These are phyloP conservation scores for Parascedosporium putredinis DNA, from an alignment of 2,329 filamentous ascomycete species.

Conservation along the genomic window DNA sequence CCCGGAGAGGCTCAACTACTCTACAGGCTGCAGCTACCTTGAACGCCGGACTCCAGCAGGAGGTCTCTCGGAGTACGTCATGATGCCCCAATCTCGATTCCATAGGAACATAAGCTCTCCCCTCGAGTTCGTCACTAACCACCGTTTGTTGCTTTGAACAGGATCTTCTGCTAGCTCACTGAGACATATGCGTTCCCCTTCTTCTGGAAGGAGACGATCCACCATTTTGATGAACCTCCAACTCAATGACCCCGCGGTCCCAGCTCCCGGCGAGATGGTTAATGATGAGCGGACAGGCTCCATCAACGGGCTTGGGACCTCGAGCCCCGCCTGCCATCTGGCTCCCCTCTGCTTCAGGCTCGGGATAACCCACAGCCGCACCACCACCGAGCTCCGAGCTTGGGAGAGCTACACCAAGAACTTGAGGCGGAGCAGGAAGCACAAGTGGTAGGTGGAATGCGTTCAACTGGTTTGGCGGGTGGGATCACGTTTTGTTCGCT, in stretches of 20 bases:
- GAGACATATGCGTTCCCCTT: conserved; percentile 27
- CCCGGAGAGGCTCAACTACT: conserved; percentile 56
- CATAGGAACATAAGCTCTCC: no score
- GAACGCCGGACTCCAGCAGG: conserved; percentile 64
- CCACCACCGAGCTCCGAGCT: conserved; percentile 57
- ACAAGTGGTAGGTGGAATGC: conserved; percentile 50
- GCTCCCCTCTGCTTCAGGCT: conserved; percentile 32
- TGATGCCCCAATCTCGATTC: not conserved
- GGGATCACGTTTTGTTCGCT: no score
- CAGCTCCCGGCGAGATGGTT: conserved; percentile 59
- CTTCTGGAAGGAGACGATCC: conserved; percentile 47
- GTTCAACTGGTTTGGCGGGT: not conserved
- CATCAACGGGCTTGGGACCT: conserved; percentile 8
- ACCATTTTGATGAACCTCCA: conserved; percentile 64
- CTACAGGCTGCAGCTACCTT: conserved; percentile 68
- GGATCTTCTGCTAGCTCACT: conserved; percentile 38
- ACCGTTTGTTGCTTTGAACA: conserved; percentile 13
- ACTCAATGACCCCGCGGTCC: conserved; percentile 58
- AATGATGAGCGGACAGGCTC: conserved; percentile 26
- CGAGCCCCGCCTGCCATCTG: conserved; percentile 36
- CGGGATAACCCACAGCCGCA: conserved; percentile 43
- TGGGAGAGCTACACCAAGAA: conserved; percentile 70
- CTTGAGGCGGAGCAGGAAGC: conserved; percentile 70
- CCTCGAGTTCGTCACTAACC: no score
- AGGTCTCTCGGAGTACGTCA: conserved; percentile 45